phyloP scores from a whole-genome alignment of 768 basidiomycete species.

The Trichaptum fuscoviolaceum region DNA sequence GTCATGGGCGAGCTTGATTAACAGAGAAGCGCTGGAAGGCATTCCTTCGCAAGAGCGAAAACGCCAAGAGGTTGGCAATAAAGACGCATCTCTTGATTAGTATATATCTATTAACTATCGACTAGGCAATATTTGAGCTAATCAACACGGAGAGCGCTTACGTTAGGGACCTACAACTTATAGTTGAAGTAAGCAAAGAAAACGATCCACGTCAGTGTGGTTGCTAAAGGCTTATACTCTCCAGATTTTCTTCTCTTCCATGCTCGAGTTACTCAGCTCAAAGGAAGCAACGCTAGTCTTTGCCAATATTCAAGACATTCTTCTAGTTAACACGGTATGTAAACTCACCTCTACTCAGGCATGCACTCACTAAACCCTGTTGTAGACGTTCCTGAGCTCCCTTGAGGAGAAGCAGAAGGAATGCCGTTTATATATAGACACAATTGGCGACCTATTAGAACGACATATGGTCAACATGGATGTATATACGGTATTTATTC shows the following conservation, averaged over 20 bases:
- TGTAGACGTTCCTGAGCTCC: slow-evolving; percentile 74
- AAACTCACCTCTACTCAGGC: neutral
- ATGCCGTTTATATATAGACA: slow-evolving; percentile 86
- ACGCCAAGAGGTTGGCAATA: slow-evolving; percentile 71
- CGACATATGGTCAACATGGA: slow-evolving; percentile 71
- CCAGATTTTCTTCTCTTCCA: slow-evolving; percentile 80
- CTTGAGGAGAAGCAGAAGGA: slow-evolving; percentile 90
- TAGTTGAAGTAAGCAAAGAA: slow-evolving; percentile 65
- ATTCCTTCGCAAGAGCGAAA: slow-evolving; percentile 75
- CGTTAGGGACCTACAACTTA: slow-evolving; percentile 85
- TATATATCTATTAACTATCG: neutral
- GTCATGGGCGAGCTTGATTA: slow-evolving; percentile 93
- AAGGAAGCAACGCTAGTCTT: slow-evolving; percentile 83
- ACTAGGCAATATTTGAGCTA: slow-evolving; percentile 87
- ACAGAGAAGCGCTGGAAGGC: slow-evolving; percentile 75
- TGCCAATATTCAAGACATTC: slow-evolving; percentile 89
- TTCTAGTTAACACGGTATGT: slow-evolving; percentile 80
- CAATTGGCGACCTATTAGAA: slow-evolving; percentile 79
- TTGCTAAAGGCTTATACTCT: neutral
- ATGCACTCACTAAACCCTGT: slow-evolving; percentile 7
- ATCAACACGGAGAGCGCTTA: slow-evolving; percentile 89
- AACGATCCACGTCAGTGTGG: neutral
- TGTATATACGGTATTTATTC: slow-evolving; percentile 60
- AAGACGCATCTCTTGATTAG: neutral
- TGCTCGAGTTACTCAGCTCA: slow-evolving; percentile 65